Evolutionary conservation across 192 early-diverging fungal genomes (phyloP).

Genomic region (Backusella macrospora): DNA sequence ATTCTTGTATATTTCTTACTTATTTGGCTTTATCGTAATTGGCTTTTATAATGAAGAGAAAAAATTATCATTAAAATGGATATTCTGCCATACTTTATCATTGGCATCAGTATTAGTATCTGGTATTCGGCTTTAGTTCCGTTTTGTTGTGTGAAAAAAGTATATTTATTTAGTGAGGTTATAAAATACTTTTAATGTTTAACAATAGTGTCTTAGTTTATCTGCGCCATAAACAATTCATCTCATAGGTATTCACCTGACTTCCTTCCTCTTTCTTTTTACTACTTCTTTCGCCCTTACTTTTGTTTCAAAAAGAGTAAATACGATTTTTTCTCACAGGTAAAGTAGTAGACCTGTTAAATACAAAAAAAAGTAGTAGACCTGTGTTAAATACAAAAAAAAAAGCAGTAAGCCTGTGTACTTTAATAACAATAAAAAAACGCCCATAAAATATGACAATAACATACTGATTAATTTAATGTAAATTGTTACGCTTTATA

Average conservation of each 20-base stretch:
- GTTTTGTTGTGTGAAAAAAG: background rate
- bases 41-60: background rate
- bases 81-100: background rate
- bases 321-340: background rate
- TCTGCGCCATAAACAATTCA: background rate
- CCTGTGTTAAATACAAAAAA: too few relatives aligned
- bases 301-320: background rate
- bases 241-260: background rate
- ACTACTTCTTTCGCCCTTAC: background rate
- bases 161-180: background rate
- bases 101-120: too few relatives aligned
- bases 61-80: background rate
- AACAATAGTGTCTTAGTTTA: background rate
- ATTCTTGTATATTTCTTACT: background rate
- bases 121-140: background rate
- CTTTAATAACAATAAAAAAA: too few relatives aligned
- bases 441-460: too few relatives aligned
- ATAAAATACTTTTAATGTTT: slow-evolving; percentile 2
- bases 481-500: too few relatives aligned
- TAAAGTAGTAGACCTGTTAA: background rate
- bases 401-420: background rate
- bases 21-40: background rate
- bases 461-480: too few relatives aligned
- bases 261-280: background rate
- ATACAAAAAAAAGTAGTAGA: too few relatives aligned